Conservation (phyloP, 768 basidiomycete species). For the Suillus lakei region DNA sequence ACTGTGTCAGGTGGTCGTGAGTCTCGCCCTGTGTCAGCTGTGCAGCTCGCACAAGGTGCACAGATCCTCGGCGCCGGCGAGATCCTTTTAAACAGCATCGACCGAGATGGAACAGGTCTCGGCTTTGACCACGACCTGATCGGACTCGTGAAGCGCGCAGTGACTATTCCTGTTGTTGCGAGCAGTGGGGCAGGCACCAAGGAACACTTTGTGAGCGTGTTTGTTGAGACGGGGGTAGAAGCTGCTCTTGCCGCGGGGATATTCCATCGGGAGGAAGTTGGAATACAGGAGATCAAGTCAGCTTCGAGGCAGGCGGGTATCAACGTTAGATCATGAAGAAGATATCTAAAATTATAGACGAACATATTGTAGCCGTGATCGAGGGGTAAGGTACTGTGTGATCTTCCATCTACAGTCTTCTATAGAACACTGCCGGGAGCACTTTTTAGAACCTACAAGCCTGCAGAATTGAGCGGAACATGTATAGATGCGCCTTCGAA, state of each 20-base stretch:
- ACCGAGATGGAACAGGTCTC: slow-evolving; percentile 89
- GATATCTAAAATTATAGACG: not conserved
- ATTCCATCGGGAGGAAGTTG: slow-evolving; percentile 91
- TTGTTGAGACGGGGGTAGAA: slow-evolving; percentile 78
- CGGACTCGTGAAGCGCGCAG: slow-evolving; percentile 70
- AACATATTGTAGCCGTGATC: not conserved
- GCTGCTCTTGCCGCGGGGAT: slow-evolving; percentile 97
- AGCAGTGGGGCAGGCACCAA: slow-evolving; percentile 89
- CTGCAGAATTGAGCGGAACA: not conserved
- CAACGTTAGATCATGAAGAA: slow-evolving; percentile 45
- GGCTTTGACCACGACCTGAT: slow-evolving; percentile 92
- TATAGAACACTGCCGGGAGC: not conserved
- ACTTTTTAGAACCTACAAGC: not conserved
- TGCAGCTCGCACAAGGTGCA: slow-evolving; percentile 91
- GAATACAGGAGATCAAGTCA: slow-evolving; percentile 80
- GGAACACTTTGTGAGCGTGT: slow-evolving; percentile 89
- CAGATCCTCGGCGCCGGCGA: slow-evolving; percentile 94
- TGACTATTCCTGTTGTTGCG: slow-evolving; percentile 92
- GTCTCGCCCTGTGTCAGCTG: slow-evolving; percentile 78
- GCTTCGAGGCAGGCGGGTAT: slow-evolving; percentile 51
- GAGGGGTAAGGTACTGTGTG: not conserved
- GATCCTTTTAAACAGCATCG: slow-evolving; percentile 93
- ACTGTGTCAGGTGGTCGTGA: slow-evolving; percentile 95
- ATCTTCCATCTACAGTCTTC: not conserved
- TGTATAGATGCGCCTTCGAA: not conserved